Evolutionary conservation across 129 eudicot species (phyloP).

Genomic region (Centella asiatica): DNA sequence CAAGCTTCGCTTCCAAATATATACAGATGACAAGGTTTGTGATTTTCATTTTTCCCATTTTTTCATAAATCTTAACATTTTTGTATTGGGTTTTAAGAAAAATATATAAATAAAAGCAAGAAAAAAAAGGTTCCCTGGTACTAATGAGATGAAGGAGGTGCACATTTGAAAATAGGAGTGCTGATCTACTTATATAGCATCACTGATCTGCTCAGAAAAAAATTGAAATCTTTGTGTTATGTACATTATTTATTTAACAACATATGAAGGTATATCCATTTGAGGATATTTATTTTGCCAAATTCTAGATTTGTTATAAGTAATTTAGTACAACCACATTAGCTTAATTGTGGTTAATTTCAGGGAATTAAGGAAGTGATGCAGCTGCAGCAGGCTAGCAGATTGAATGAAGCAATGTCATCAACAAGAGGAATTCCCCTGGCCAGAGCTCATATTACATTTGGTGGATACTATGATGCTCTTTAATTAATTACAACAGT

Average conservation of each 20-base stretch:
- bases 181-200: too few relatives aligned
- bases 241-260: too few relatives aligned
- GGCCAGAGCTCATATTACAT: slow-evolving; percentile 70
- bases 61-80: background rate
- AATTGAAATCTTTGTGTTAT: too few relatives aligned
- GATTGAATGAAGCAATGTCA: slow-evolving; percentile 60
- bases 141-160: too few relatives aligned
- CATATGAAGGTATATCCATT: background rate
- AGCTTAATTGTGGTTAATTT: background rate
- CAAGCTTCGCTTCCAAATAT: slow-evolving; percentile 56
- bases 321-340: background rate
- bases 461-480: slow-evolving; percentile 70
- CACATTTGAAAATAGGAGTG: too few relatives aligned
- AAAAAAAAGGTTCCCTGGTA: too few relatives aligned
- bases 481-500: slow-evolving; percentile 15
- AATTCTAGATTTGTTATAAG: background rate
- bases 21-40: slow-evolving; percentile 70
- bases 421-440: slow-evolving; percentile 65
- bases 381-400: slow-evolving; percentile 37
- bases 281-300: background rate
- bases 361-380: slow-evolving; percentile 76
- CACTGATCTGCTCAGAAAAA: too few relatives aligned
- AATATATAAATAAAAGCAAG: too few relatives aligned
- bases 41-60: background rate
- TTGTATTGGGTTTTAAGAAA: too few relatives aligned